A percentile compares a stretch with the other conserved stretches of the same genome.
Evolutionary conservation across 2,329 filamentous ascomycete genomes (phyloP).

Genomic region (Aspergillus cejpii): DNA sequence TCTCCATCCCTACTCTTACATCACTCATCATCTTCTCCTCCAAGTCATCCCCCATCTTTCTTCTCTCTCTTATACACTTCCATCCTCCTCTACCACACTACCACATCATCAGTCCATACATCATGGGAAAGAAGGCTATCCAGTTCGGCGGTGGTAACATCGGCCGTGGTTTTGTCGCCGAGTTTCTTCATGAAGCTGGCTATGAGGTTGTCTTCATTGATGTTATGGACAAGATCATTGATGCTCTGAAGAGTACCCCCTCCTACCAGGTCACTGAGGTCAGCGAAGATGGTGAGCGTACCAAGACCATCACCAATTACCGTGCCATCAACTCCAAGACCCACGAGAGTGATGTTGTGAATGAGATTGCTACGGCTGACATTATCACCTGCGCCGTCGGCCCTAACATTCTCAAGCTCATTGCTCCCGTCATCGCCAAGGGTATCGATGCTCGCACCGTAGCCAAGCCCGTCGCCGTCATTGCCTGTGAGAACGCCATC

Average conservation of each 20-base stretch:
- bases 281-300: constrained; percentile 70
- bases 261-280: constrained; percentile 93
- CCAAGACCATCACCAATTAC: constrained; percentile 87
- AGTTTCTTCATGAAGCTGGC: constrained; percentile 88
- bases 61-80: not conserved
- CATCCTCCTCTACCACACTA: not conserved
- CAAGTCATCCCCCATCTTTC: not conserved
- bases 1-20: not conserved
- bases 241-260: constrained; percentile 64
- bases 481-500: constrained; percentile 97
- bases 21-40: not conserved
- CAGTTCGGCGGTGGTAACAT: constrained; percentile 86
- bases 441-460: constrained; percentile 70
- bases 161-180: constrained; percentile 78
- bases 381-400: constrained; percentile 95
- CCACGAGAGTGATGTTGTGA: constrained; percentile 69
- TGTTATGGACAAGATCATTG: constrained; percentile 77
- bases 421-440: constrained; percentile 91
- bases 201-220: constrained; percentile 97
- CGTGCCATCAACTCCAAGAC: constrained; percentile 92
- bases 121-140: constrained; percentile 60
- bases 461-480: constrained; percentile 70
- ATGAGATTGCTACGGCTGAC: constrained; percentile 81
- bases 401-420: constrained; percentile 91
- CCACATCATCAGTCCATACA: constrained; percentile 6